Evolutionary conservation across 148 eudicot genomes (phyloP).

Genomic region (Agrostemma githago): DNA sequence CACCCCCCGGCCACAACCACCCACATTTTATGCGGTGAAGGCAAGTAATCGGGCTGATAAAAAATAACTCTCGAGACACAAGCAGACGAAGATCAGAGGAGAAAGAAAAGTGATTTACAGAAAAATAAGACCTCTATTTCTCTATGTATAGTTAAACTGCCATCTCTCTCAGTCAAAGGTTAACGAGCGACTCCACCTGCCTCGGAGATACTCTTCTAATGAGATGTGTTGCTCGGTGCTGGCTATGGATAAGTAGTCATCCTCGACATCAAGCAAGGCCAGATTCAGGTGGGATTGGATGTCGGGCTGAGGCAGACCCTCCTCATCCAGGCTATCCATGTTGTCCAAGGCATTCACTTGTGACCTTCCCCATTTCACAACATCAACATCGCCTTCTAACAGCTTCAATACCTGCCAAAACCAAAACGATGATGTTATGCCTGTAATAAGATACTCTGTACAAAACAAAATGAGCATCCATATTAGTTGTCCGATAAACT

Average conservation of each 20-base stretch:
- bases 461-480: background rate
- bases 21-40: background rate
- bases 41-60: background rate
- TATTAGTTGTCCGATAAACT: background rate
- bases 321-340: constrained; percentile 44
- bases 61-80: background rate
- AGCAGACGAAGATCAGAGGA: background rate
- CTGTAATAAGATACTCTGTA: background rate
- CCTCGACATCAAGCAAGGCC: constrained; percentile 77
- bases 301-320: constrained; percentile 46
- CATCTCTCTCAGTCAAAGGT: constrained; percentile 54
- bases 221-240: constrained; percentile 74
- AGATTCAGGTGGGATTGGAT: constrained; percentile 78
- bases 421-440: background rate
- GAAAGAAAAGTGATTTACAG: constrained; percentile 16
- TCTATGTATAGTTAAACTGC: background rate
- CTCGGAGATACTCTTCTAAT: constrained; percentile 75
- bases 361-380: constrained; percentile 61
- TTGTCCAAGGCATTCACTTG: constrained; percentile 48
- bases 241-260: constrained; percentile 67
- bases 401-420: constrained; percentile 66
- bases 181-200: constrained; percentile 89
- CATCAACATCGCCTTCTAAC: constrained; percentile 65
- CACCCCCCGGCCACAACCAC: background rate
- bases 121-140: constrained; percentile 9